These are phyloP conservation scores for Coemansia pectinata DNA, from an alignment of 192 early-diverging fungal genomes.

Conservation along the genomic window DNA sequence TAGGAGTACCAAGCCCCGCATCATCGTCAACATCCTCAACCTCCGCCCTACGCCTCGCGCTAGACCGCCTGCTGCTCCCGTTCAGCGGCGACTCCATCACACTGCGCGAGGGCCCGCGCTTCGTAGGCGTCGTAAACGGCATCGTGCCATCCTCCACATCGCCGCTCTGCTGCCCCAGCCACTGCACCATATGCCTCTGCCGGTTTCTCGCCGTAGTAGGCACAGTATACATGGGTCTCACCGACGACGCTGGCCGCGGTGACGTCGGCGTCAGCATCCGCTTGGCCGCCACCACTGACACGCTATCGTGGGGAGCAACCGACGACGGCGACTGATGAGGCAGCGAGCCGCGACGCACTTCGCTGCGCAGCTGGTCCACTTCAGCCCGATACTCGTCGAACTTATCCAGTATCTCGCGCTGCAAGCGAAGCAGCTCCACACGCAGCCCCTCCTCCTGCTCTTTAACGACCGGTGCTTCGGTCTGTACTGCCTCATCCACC, in stretches of 20 bases:
- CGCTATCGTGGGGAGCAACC: conserved; percentile 32
- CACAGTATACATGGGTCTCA: conserved; percentile 9
- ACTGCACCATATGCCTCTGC: conserved; percentile 43
- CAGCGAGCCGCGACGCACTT: conserved; percentile 26
- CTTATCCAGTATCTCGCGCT: conserved; percentile 23
- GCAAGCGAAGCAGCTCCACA: conserved; percentile 23
- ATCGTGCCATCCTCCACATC: neutral
- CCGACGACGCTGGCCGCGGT: conserved; percentile 9
- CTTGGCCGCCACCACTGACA: conserved; percentile 18
- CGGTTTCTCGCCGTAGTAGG: conserved; percentile 26
- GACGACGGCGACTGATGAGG: neutral
- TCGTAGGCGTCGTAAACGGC: neutral
- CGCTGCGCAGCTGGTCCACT: conserved; percentile 36
- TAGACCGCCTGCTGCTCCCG: neutral
- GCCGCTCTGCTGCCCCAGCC: conserved; percentile 23
- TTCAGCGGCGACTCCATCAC: neutral
- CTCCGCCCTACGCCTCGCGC: neutral
- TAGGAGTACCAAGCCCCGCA: neutral
- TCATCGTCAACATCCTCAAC: conserved; percentile 8
- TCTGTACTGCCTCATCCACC: conserved; percentile 18
- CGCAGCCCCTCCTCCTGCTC: conserved; percentile 6
- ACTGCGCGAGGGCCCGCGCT: neutral
- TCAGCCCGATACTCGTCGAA: conserved; percentile 42
- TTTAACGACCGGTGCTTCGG: neutral
- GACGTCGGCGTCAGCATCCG: conserved; percentile 7